Evolutionary conservation across 768 basidiomycete species (phyloP), one percentile per base, ranked within the genome.

Genomic region (Russula griseocarnosa): DNA sequence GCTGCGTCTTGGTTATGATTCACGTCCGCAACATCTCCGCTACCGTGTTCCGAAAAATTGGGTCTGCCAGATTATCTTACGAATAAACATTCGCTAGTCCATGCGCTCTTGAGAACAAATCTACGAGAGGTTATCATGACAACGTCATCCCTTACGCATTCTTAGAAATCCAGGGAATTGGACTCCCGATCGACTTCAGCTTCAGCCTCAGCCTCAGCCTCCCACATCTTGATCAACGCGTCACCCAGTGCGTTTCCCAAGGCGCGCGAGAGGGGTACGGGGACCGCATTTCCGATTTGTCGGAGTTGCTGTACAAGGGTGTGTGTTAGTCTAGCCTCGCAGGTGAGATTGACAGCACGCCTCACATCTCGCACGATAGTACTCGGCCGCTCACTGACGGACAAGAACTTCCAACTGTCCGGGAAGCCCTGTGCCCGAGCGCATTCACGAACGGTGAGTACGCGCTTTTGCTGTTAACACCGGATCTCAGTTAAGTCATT

Each of bases 241-340:
- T 77, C 77, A 1, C 79, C 76, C 3, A 82, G 70, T 8, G 75
- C 74, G 55, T 73, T 76, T 8, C 86, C 87, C 2, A 90, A 76
- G 3, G 87, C 86, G 11, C 81, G 74, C 5, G 86, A 87, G 26
- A 91, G 77, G 3, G 86, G 85, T 9, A 89, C 79, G 3, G 89
- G 87, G 8, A 90, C 89, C 3, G 88, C 90, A 69, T 92, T 92
- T 0, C 90, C 90, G 51, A 92, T 90, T 66, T 91, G 90, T 55
- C 81, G 77, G 61, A 85, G 77, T 84, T 87, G 86, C 90, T 92
- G 66, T 26, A 64, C 22, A 42, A 11, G 62, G 40, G 22, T 20
- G 26, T 20, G 26, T 9, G 52, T 61, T 46, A 64, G 58, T 11
- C 5, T 10, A 20, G 20, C 16, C 14, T 50, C 58, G 28, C 9